Base-by-base conservation (phyloP, 768 basidiomycete genomes). In the Boletus rufocinnamomeus region DNA sequence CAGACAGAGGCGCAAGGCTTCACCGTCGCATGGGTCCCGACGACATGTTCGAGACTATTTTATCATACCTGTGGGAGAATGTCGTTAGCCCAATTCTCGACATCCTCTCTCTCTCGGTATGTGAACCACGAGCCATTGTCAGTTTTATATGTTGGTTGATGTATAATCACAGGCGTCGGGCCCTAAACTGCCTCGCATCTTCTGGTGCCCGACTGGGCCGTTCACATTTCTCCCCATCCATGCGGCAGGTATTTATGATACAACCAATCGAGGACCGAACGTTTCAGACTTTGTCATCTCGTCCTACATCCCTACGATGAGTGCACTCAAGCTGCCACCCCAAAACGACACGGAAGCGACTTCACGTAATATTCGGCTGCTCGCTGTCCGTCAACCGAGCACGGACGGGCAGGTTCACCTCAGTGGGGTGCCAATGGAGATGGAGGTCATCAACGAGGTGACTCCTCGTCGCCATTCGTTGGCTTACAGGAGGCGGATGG, bases 391-490 rank as follows among this genome's bases (percentile, higher is more conserved):
- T n/a, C n/a, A n/a, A n/a, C n/a, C n/a, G n/a, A n/a, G n/a, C n/a
- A n/a, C n/a, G n/a, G n/a, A 55, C 30, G 61, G 57, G 6, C 34
- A 53, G 21, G n/a, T 8, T 13, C 47, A 44, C 28, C 43, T 67
- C 6, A 48, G 48, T 10, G 43, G 45, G 19, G 35, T 56, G 10
- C 45, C 57, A 10, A 57, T 59, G 8, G 50, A 50, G 66, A 67
- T 45, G 71, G 70, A 44, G 63, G 69, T 40, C 71, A 69, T 16
- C 37, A 35, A 14, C 16, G 16, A 11, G 9, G 6, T 45, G 34
- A 13, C 49, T n/a, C n/a, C n/a, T n/a, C n/a, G n/a, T n/a, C n/a
- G n/a, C n/a, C n/a, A n/a, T n/a, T n/a, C n/a, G n/a, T n/a, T n/a
- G n/a, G n/a, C n/a, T n/a, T n/a, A n/a, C n/a, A n/a, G n/a, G n/a